A percentile compares a stretch with the other conserved stretches of the same genome.
Conservation (phyloP, 805 yeast genomes). For the Torulaspora quercuum region DNA sequence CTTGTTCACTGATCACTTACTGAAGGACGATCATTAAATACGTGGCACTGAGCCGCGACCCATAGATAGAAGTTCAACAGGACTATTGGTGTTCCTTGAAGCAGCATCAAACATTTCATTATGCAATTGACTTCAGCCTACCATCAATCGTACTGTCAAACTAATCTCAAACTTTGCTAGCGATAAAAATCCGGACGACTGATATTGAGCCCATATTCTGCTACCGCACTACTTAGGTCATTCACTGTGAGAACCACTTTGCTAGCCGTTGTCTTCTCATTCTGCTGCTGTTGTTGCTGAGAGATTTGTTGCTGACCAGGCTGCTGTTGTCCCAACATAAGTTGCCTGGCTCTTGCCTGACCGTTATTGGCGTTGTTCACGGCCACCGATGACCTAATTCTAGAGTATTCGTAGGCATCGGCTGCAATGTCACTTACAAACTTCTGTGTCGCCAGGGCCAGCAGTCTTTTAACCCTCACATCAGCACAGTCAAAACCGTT, state of each 20-base stretch:
- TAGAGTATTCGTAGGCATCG: conserved; percentile 92
- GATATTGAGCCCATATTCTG: conserved; percentile 88
- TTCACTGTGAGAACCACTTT: conserved; percentile 89
- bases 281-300: conserved; percentile 45
- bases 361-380: conserved; percentile 86
- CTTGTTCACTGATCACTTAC: too few relatives aligned
- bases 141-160: too few relatives aligned
- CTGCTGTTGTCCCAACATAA: conserved; percentile 61
- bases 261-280: conserved; percentile 43
- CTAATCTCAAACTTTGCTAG: conserved; percentile 32
- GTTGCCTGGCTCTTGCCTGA: conserved; percentile 76
- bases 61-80: too few relatives aligned
- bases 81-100: too few relatives aligned
- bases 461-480: conserved; percentile 68
- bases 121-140: too few relatives aligned
- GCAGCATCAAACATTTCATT: too few relatives aligned
- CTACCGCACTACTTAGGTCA: conserved; percentile 85
- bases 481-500: conserved; percentile 84
- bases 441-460: conserved; percentile 95
- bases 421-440: conserved; percentile 91
- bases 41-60: too few relatives aligned
- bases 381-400: conserved; percentile 84
- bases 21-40: too few relatives aligned
- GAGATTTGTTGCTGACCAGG: conserved; percentile 40
- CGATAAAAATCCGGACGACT: conserved; percentile 93